These are phyloP conservation scores for Colletotrichum sidae DNA, from an alignment of 2,329 filamentous ascomycete genomes.

Conservation along the genomic window DNA sequence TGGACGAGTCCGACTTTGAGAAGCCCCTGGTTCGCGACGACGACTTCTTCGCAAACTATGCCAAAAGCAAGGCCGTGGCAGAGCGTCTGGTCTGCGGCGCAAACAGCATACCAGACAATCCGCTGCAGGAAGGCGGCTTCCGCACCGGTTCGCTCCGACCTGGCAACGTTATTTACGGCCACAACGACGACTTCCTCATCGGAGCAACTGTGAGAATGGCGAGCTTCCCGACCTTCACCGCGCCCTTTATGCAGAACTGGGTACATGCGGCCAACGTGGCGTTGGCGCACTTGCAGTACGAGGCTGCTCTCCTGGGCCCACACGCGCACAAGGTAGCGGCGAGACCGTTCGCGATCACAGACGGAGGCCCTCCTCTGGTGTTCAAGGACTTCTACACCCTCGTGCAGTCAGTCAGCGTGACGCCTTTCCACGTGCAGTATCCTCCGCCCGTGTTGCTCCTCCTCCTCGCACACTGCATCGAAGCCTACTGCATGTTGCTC, in stretches of 20 bases:
- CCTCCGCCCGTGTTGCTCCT: conserved; percentile 52
- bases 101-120: conserved; percentile 43
- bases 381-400: conserved; percentile 55
- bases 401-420: conserved; percentile 44
- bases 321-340: conserved; percentile 53
- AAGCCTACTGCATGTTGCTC: conserved; percentile 48
- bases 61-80: conserved; percentile 61
- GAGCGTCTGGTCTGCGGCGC: conserved; percentile 62
- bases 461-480: conserved; percentile 51
- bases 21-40: conserved; percentile 51
- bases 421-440: conserved; percentile 45
- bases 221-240: conserved; percentile 55
- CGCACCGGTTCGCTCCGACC: conserved; percentile 66
- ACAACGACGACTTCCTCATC: conserved; percentile 55
- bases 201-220: conserved; percentile 52
- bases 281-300: conserved; percentile 64
- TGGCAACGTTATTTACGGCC: conserved; percentile 65
- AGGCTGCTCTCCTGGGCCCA: conserved; percentile 59
- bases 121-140: conserved; percentile 48
- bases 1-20: conserved; percentile 58
- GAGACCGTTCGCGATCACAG: conserved; percentile 62
- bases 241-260: conserved; percentile 60
- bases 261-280: conserved; percentile 64
- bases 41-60: conserved; percentile 63
- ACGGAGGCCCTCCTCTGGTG: conserved; percentile 57